Conservation (phyloP, 192 early-diverging fungal species). For the Gryganskiella cystojenkinii region DNA sequence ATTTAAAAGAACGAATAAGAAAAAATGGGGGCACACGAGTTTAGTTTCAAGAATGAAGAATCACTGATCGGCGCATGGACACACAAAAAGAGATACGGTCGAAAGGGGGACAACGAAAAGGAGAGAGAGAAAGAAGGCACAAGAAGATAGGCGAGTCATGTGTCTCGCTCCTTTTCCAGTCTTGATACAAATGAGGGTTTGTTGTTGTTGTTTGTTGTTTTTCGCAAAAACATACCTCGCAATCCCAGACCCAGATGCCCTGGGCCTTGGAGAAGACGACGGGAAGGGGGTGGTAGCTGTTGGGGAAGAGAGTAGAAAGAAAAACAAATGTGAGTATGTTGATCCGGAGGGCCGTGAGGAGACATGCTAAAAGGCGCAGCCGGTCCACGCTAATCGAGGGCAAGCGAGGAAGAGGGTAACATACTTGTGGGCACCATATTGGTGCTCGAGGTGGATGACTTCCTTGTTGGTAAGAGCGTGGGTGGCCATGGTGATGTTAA, state of each 20-base stretch:
- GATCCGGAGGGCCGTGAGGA: background rate
- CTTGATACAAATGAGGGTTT: background rate
- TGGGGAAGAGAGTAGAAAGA: background rate
- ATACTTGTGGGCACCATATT: conserved; percentile 95
- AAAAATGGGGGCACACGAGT: background rate
- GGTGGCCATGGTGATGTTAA: conserved; percentile 26
- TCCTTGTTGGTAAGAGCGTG: conserved; percentile 55
- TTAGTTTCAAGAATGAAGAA: background rate
- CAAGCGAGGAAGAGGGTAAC: conserved; percentile 25
- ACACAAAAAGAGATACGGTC: background rate
- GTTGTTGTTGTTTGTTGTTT: background rate
- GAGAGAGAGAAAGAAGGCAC: conserved; percentile 32
- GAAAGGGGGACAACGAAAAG: background rate
- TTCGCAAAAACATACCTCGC: conserved; percentile 63
- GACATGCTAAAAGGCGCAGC: background rate
- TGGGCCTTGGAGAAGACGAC: conserved; percentile 89
- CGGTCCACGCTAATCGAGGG: background rate
- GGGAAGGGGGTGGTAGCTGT: conserved; percentile 95
- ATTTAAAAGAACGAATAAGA: background rate
- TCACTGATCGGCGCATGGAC: background rate
- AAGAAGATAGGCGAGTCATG: conserved; percentile 77
- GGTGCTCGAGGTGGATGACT: conserved; percentile 82
- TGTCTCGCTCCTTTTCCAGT: conserved; percentile 66
- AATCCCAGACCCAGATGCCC: conserved; percentile 95
- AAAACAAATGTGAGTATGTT: conserved; percentile 2